Base-by-base conservation (phyloP, 2,329 filamentous ascomycete genomes). In the Podosphaera fusca region DNA sequence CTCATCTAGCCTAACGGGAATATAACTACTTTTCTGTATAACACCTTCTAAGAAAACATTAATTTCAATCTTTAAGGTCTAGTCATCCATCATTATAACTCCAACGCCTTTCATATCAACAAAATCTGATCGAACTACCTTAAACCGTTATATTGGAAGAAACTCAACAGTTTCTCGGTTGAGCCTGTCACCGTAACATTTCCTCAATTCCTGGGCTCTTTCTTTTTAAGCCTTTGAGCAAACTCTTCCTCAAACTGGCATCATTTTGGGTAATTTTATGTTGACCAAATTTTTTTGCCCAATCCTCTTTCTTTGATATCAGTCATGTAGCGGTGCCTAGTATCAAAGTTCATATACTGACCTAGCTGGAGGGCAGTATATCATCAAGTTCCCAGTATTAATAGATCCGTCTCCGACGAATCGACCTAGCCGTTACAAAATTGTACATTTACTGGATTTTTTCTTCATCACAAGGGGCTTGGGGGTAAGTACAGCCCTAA, bases 401-500 rank as follows among this genome's bases (percentile, higher is more conserved):
- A 12, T 42, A 42, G 10, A 4, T 12, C 10, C 3, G n/a, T 42
- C 38, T 14, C 38, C 38, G 3, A 12, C 5, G 5, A 4, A 12
- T 3, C 3, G n/a, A 6, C 10, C n/a, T 42, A 8, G 38, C 46
- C 49, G 60, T 63, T 61, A 87, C 69, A 87, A 75, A 66, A 87
- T 81, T 52, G 75, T 76, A 73, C 83, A 86, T 73, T 83, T 84
- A 62, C 72, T 72, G 69, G 78, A 78, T 73, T 82, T 83, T 65
- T 74, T 70, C 73, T 80, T 77, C 58, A 69, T 72, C 35, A 71
- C 65, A 61, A 75, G 71, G 29, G 80, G 79, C 64, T 78, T 74
- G 58, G 84, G 83, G 71, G 82, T 85, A 60, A 87, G 73, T 54
- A 87, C 83, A 60, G 83, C 82, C 65, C 83, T 87, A 64, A 12